These are phyloP conservation scores for Verticillium nubilum DNA, from an alignment of 2,329 filamentous ascomycete genomes.

Conservation along the genomic window DNA sequence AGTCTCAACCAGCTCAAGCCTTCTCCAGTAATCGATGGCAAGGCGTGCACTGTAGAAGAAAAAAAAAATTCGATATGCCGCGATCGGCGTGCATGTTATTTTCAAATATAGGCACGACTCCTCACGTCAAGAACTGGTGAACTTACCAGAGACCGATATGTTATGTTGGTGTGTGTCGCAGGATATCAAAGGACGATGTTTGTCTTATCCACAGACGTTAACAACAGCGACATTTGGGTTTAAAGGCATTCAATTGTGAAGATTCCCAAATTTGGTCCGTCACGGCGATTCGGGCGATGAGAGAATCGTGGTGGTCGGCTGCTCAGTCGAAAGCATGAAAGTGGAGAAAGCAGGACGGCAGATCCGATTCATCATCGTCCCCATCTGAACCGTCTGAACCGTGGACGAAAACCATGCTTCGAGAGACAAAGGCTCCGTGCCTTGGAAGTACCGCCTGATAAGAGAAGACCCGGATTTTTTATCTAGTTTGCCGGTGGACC, in stretches of 20 bases:
- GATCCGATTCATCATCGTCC: not conserved
- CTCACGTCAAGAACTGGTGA: no score
- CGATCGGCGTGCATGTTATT: no score
- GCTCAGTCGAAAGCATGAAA: conserved; percentile 9
- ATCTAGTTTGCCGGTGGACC: not conserved
- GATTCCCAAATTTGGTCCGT: conserved; percentile 9
- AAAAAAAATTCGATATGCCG: no score
- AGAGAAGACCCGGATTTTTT: not conserved
- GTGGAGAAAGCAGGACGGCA: conserved; percentile 6
- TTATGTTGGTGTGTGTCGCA: no score
- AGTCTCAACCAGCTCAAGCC: not conserved
- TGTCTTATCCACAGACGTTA: no score
- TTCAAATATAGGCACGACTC: no score
- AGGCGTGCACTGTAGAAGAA: no score
- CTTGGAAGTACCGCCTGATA: not conserved
- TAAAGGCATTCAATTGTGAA: conserved; percentile 4
- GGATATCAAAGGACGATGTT: no score
- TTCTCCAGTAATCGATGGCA: no score
- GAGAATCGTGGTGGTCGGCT: conserved; percentile 6
- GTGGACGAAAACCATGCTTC: not conserved
- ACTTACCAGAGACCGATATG: no score
- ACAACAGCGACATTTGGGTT: not conserved
- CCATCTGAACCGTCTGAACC: not conserved
- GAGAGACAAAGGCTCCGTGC: not conserved
- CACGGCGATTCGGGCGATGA: conserved; percentile 1